Evolutionary conservation across 208 protist species (phyloP), one percentile per base, ranked within the genome.

Genomic region (Strigomonas culicis): DNA sequence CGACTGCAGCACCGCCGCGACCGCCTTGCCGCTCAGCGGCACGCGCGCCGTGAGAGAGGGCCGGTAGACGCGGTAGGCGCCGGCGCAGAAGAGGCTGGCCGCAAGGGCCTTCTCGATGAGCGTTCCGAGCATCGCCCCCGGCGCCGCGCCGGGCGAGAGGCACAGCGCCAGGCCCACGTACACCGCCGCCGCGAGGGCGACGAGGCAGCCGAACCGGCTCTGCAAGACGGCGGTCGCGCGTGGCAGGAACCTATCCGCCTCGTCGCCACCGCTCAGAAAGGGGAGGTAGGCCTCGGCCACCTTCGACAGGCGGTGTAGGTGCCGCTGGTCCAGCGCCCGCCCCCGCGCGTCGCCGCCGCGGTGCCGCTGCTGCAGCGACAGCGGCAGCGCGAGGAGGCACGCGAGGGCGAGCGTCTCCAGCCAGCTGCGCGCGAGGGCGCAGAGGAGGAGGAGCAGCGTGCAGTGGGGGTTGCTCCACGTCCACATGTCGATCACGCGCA

Each of bases 381-480:
- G 44, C 49, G 49, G 39, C 27, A 72, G 7, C 46, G 58, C 36
- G 19, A 39, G 49, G 4, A 31, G 64, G 31, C 59, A 19, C 0
- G 65, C 24, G 49, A 71, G 27, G 55, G 52, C 61, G 21, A 79
- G 41, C 46, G 62, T 55, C 8, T 32, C 52, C 22, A 60, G 34
- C 72, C 72, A 78, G 15, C 59, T 50, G 6, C 13, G 2, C 27
- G 66, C 27, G 51, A 57, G 34, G 30, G 55, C 41, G 49, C 60
- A 64, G 17, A 79, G 28, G 2, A 47, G 32, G 25, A 71, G 49
- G 6, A 79, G 59, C 2, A 55, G 53, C 32, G 74, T 74, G 27
- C 66, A 66, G 58, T 80, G 75, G 52, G 75, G 75, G 36, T 61
- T 61, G 17, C 50, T 30, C 77, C 77, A 78, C 31, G 63, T 25